Base-by-base conservation (phyloP, 768 basidiomycete genomes). In the Macrolepiota albuminosa region DNA sequence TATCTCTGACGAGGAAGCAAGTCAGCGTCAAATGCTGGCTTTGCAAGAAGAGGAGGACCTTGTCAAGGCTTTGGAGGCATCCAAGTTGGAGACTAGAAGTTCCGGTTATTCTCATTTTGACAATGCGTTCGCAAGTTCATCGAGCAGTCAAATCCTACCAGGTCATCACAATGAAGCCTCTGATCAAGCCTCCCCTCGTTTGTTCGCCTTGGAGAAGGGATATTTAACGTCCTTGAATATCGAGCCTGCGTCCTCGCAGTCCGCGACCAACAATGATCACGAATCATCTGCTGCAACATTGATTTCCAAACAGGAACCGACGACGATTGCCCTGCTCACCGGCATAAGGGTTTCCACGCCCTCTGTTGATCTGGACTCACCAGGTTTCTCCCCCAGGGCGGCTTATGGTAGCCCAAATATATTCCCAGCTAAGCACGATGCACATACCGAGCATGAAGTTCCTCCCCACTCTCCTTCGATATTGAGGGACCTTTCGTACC, bases 1-100 rank as follows among this genome's bases (percentile, higher is more conserved):
- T 18, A 82, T 82, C 50, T 73, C 76, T 8, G 60, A 60, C 16
- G 66, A 72, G 40, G 69, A 71, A 53, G 65, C 73, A 63, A 67
- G 67, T 31, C 56, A 70, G 36, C 70, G 73, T 51, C 71, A 75
- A 26, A 72, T 74, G 51, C 60, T 80, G 18, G 66, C 61, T 6
- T 69, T 61, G 57, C 78, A 80, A 62, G 88, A 91, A 67, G 87
- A 89, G 59, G 84, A 84, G 34, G 86, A 90, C 46, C 73, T 91
- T 14, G 82, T 82, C 24, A 77, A 77, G 61, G 90, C 88, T 0
- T 64, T 92, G 59, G 78, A 83, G 63, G 80, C 80, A 60, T 88
- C 86, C 1, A 61, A 78, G 65, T 50, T 57, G 33, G 59, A 63
- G 43, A 46, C 60, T 13, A 40, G 33, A 37, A 24, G 14, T 49